phyloP scores from a whole-genome alignment of 164 flowering plant species.

The Kalanchoe fedtschenkoi region DNA sequence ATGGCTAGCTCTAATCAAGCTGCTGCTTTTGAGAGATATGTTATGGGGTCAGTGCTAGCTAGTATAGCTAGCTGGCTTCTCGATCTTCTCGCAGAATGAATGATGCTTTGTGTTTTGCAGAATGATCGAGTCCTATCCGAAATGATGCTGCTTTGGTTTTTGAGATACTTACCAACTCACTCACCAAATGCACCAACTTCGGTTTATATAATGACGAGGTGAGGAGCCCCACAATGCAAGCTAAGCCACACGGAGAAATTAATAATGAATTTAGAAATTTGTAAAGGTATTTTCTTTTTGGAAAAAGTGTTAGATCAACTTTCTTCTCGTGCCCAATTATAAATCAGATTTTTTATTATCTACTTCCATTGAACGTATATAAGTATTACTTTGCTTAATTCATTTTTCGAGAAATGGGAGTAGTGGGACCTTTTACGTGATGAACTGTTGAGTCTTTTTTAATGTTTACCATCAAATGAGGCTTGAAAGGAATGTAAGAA shows the following conservation, averaged over 20 bases:
- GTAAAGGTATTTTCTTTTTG: neutral
- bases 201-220: neutral
- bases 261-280: neutral
- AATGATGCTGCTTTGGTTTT: neutral
- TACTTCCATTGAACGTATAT: neutral
- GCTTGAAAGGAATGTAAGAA: neutral
- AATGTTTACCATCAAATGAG: neutral
- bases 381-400: too few species aligned
- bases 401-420: too few species aligned
- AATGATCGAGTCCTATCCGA: neutral
- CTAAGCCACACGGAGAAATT: neutral
- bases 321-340: conserved; percentile 4
- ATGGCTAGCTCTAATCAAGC: neutral
- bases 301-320: neutral
- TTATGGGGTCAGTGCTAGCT: too few species aligned
- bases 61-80: too few species aligned
- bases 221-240: neutral
- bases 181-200: conserved; percentile 6
- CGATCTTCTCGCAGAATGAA: too few species aligned
- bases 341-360: neutral
- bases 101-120: too few species aligned
- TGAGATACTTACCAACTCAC: conserved; percentile 3
- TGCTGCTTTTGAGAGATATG: too few species aligned
- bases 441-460: neutral
- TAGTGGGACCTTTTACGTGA: too few species aligned